Evolutionary conservation across 345 rosid species (phyloP).

Genomic region (Populus tremula): DNA sequence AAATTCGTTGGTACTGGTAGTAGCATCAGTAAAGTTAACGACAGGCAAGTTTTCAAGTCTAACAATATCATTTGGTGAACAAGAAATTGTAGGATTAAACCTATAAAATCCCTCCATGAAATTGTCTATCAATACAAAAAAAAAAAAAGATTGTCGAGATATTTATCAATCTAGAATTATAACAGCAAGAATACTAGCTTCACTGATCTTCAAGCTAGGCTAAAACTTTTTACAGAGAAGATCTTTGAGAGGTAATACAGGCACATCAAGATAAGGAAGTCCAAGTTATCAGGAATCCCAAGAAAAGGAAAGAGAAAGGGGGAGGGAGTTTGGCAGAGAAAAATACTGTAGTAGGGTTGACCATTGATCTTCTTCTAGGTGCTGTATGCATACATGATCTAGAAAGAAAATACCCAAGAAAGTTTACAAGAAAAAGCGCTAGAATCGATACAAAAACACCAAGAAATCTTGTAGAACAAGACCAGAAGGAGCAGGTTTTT

Average conservation of each 20-base stretch:
- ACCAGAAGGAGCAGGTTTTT: neutral
- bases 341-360: neutral
- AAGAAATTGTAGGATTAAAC: conserved; percentile 21
- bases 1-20: conserved; percentile 9
- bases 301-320: neutral
- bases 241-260: neutral
- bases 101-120: conserved; percentile 43
- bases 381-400: neutral
- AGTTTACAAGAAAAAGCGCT: neutral
- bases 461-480: neutral
- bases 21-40: neutral
- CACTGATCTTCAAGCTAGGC: neutral
- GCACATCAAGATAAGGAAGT: neutral
- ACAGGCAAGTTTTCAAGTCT: conserved; percentile 14
- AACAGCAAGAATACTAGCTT: neutral
- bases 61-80: conserved; percentile 17
- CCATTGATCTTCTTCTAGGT: neutral
- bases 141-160: neutral
- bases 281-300: neutral
- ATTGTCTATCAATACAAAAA: neutral
- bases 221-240: neutral
- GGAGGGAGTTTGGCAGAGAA: neutral
- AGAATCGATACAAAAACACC: neutral
- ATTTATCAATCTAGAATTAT: neutral
- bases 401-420: neutral